phyloP scores from a whole-genome alignment of 2,329 filamentous ascomycete species.

The Incumbomyces lentus region DNA sequence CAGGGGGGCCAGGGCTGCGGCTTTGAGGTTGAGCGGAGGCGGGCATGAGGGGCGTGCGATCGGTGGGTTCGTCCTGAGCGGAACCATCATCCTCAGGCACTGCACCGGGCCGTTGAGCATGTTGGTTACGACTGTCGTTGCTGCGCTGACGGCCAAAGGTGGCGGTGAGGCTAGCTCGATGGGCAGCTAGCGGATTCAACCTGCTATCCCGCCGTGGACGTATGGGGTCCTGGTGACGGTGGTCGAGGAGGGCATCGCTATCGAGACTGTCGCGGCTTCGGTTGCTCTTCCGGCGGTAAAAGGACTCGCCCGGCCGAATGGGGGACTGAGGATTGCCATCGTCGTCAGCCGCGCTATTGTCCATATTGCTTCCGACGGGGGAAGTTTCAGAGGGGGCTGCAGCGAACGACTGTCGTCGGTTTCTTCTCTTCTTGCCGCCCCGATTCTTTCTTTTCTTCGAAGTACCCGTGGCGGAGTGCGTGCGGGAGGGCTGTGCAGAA shows the following conservation, averaged over 20 bases:
- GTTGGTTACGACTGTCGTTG: constrained; percentile 6
- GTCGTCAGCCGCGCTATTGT: constrained; percentile 26
- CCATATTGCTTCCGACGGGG: constrained; percentile 16
- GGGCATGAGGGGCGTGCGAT: constrained; percentile 47
- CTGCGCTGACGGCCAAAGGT: constrained; percentile 2
- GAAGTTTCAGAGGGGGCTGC: constrained; percentile 47
- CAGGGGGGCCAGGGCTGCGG: background rate
- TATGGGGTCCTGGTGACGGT: constrained; percentile 56
- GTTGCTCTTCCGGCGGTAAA: constrained; percentile 50
- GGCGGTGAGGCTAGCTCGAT: background rate
- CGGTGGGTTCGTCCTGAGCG: constrained; percentile 26
- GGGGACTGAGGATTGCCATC: constrained; percentile 14
- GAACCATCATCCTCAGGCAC: constrained; percentile 7
- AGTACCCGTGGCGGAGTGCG: constrained; percentile 3
- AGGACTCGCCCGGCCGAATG: constrained; percentile 32
- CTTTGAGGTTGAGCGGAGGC: constrained; percentile 19
- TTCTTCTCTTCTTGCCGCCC: constrained; percentile 65
- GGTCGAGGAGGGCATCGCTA: constrained; percentile 77
- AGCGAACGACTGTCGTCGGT: constrained; percentile 72
- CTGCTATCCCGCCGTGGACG: constrained; percentile 51
- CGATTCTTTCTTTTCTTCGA: constrained; percentile 63
- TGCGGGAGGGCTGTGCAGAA: background rate
- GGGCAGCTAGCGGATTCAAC: constrained; percentile 13
- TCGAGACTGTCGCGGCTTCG: constrained; percentile 79
- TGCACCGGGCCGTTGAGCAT: constrained; percentile 3